Conservation (phyloP, 345 rosid genomes). For the Aethionema arabicum region DNA sequence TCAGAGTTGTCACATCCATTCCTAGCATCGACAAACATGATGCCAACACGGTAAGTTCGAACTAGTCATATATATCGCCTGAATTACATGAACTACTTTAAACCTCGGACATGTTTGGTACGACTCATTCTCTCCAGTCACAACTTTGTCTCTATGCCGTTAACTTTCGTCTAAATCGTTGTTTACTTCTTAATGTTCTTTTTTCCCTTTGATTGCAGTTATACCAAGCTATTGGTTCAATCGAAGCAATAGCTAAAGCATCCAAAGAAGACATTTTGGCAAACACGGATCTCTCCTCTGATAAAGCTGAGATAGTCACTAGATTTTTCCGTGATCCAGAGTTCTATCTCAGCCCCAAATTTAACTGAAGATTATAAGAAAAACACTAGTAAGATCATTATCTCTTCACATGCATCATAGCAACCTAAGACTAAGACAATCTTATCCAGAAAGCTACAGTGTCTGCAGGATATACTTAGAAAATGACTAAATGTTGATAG, state of each 20-base stretch:
- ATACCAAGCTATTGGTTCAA: constrained; percentile 84
- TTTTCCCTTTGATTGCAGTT: constrained; percentile 49
- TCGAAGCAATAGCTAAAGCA: constrained; percentile 80
- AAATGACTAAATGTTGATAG: too few species aligned
- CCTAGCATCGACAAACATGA: constrained; percentile 83
- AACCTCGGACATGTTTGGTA: not conserved
- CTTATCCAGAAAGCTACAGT: too few species aligned
- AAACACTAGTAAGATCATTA: constrained; percentile 20
- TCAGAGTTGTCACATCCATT: constrained; percentile 67
- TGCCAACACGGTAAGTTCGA: constrained; percentile 58
- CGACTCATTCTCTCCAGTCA: not conserved
- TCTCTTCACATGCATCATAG: too few species aligned
- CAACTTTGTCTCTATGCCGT: not conserved
- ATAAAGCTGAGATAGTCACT: constrained; percentile 62
- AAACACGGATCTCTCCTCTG: constrained; percentile 79
- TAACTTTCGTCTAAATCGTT: not conserved
- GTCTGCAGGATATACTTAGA: too few species aligned
- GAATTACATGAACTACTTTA: not conserved
- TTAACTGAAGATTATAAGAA: constrained; percentile 39
- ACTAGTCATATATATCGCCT: not conserved
- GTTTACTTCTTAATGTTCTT: not conserved
- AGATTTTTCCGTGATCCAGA: constrained; percentile 79
- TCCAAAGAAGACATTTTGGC: constrained; percentile 68
- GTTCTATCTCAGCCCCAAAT: constrained; percentile 63
- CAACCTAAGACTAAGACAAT: too few species aligned